Base-by-base conservation (phyloP, 768 basidiomycete species). In the Rossbeevera mucosa region DNA sequence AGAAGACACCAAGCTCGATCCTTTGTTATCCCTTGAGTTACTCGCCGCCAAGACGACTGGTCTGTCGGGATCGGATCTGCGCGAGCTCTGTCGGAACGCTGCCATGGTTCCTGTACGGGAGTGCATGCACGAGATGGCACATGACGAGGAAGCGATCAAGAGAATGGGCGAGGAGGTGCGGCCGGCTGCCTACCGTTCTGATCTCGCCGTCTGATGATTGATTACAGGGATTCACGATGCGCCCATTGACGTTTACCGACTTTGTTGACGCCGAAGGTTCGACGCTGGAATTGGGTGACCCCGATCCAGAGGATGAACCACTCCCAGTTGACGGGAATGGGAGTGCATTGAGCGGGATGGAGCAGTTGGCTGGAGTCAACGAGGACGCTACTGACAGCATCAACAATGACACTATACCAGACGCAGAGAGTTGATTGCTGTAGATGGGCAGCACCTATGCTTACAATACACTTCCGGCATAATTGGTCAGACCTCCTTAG, bases 71-170 rank as follows among this genome's bases (percentile, higher is more conserved):
- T 93, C 92, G 2, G 95, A 97, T 67, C 71, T 98, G 49, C 82
- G 86, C 60, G 95, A 99, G 71, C 74, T 94, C 13, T 97, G 94
- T 68, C 78, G 95, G 49, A 93, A 85, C 59, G 94, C 95, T 1
- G 94, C 91, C 0, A 95, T 97, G 93, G 80, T 85, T 1, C 91
- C 93, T 5, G 87, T 94, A 20, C 81, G 91, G 24, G 92, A 94
- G 63, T 86, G 83, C 59, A 83, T 94, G 76, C 76, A 83, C 30
- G 71, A 76, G 14, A 71, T 72, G 47, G 64, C 70, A 62, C 56
- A 69, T 70, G 63, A 80, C 61, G 65, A 79, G 67, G 72, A 81
- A 67, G 58, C 81, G 69, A 72, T 78, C 50, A 74, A 70, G 53
- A 69, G 66, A 48, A 68, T 72, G 8, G 71, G 74, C 25, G 62